phyloP scores from a whole-genome alignment of 768 basidiomycete genomes.

The Lenzites betulinus region DNA sequence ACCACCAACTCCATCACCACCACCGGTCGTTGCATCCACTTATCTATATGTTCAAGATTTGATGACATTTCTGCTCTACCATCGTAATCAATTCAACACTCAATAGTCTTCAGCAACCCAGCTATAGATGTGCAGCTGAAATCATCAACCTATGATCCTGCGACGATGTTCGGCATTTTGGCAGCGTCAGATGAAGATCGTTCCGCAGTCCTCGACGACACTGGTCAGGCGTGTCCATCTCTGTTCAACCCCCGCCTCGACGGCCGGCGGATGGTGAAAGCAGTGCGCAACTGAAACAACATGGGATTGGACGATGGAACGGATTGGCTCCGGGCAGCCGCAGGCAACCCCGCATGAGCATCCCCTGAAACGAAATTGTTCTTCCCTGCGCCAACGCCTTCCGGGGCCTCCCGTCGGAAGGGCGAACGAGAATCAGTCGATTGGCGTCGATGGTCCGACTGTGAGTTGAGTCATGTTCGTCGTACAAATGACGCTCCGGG shows the following conservation, averaged over 20 bases:
- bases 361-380: background rate
- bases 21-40: too few relatives aligned
- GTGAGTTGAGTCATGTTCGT: slow-evolving; percentile 6
- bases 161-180: too few relatives aligned
- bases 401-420: slow-evolving; percentile 4
- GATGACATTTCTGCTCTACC: too few relatives aligned
- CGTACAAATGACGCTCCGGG: background rate
- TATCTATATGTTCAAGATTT: too few relatives aligned
- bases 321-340: background rate
- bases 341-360: background rate
- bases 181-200: too few relatives aligned
- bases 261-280: background rate
- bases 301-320: background rate
- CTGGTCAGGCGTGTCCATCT: background rate
- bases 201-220: background rate
- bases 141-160: background rate
- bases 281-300: background rate
- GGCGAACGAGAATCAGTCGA: slow-evolving; percentile 12
- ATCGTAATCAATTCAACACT: too few relatives aligned
- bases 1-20: too few relatives aligned
- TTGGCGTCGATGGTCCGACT: slow-evolving; percentile 1
- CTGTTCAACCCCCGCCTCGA: background rate
- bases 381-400: background rate
- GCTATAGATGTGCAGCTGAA: background rate
- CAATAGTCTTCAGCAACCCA: too few relatives aligned